A percentile compares a stretch with the other conserved stretches of the same genome.
These are phyloP conservation scores for Vinca major DNA, from an alignment of 305 asterid genomes.

Conservation along the genomic window DNA sequence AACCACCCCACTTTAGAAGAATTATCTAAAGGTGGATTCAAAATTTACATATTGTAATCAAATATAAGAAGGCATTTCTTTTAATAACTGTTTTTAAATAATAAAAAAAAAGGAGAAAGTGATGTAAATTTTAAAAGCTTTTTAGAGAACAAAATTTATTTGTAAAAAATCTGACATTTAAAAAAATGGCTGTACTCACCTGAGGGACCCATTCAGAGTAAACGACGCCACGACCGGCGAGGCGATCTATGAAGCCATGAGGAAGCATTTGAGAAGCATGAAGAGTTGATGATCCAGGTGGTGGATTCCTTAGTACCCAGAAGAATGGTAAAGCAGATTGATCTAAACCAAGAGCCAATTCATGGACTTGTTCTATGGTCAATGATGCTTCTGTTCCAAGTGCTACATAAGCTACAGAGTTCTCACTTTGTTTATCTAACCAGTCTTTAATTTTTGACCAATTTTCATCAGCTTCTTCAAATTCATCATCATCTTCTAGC, in stretches of 20 bases:
- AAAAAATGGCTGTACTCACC: conserved; percentile 22
- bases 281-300: conserved; percentile 18
- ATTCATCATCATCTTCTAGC: conserved; percentile 18
- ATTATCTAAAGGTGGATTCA: too few species aligned
- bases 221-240: conserved; percentile 35
- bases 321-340: conserved; percentile 57
- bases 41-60: too few species aligned
- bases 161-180: too few species aligned
- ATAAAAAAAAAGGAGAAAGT: too few species aligned
- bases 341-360: conserved; percentile 65
- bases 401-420: conserved; percentile 64
- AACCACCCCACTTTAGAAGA: too few species aligned
- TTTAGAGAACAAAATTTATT: too few species aligned
- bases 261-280: conserved; percentile 41
- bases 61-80: too few species aligned
- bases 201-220: conserved; percentile 74
- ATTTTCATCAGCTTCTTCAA: conserved; percentile 14
- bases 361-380: conserved; percentile 32
- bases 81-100: too few species aligned
- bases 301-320: conserved; percentile 51
- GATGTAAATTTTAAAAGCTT: too few species aligned
- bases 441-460: conserved; percentile 49
- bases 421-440: conserved; percentile 34
- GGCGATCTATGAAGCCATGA: conserved; percentile 38
- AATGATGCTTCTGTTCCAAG: conserved; percentile 72